Percentiles rank a stretch among this genome's conserved stretches.
These are phyloP conservation scores for Vicia villosa DNA, from an alignment of 306 rosid species.

Conservation along the genomic window DNA sequence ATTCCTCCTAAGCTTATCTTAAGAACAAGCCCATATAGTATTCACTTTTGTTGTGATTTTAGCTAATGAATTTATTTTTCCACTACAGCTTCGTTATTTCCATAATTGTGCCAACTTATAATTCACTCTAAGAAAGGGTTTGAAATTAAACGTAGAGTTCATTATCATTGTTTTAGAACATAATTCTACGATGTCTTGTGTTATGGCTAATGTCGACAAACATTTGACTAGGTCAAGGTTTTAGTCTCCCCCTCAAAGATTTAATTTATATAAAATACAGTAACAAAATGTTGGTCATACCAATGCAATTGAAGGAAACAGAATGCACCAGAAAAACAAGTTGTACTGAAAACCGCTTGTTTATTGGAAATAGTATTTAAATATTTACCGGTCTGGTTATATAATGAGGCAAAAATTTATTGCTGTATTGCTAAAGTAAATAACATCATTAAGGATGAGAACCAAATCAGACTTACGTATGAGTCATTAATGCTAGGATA, in stretches of 20 bases:
- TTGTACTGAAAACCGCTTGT: neutral
- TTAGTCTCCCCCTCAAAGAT: neutral
- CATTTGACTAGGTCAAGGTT: slow-evolving; percentile 6
- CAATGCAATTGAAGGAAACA: neutral
- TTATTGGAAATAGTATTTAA: neutral
- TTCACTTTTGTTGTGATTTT: neutral
- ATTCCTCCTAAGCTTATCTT: neutral
- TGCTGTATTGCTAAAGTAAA: neutral
- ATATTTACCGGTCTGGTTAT: neutral
- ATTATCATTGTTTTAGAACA: neutral
- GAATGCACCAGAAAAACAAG: neutral
- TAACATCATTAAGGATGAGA: neutral
- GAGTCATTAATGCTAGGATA: slow-evolving; percentile 7
- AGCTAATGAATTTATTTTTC: neutral
- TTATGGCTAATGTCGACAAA: neutral
- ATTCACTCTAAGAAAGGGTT: neutral
- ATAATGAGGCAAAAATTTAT: neutral
- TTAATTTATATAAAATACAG: neutral
- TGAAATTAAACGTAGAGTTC: neutral
- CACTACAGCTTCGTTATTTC: neutral
- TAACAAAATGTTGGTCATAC: neutral
- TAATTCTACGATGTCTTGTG: neutral
- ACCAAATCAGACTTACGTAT: neutral
- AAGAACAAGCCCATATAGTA: neutral
- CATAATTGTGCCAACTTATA: neutral